These are phyloP conservation scores for Rhizopus arrhizus DNA, from an alignment of 371 early-diverging fungal genomes.

Conservation along the genomic window DNA sequence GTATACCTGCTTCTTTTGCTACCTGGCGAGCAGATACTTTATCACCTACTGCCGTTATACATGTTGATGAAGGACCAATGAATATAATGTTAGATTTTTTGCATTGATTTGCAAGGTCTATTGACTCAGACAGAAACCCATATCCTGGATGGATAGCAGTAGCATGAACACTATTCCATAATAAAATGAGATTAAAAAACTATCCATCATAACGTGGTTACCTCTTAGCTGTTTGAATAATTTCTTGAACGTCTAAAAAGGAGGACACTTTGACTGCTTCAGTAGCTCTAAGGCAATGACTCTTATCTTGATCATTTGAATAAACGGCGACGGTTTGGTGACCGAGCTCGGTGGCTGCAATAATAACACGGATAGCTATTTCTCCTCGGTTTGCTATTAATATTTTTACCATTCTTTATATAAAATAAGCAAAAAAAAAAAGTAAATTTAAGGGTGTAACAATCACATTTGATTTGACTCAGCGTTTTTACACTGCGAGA, in stretches of 20 bases:
- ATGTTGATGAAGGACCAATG: conserved; percentile 74
- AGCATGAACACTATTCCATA: conserved; percentile 21
- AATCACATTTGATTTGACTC: neutral
- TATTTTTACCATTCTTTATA: conserved; percentile 23
- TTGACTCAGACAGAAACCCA: conserved; percentile 86
- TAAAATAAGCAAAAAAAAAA: neutral
- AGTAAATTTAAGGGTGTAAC: conserved; percentile 1
- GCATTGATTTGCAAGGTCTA: conserved; percentile 66
- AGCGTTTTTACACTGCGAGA: too few relatives aligned
- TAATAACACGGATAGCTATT: conserved; percentile 47
- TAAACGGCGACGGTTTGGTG: conserved; percentile 41
- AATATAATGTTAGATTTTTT: conserved; percentile 63
- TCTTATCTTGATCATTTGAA: conserved; percentile 37
- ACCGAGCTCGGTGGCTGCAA: conserved; percentile 42
- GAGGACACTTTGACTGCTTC: conserved; percentile 28
- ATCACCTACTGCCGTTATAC: conserved; percentile 90
- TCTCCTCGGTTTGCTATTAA: conserved; percentile 50
- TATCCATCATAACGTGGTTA: neutral
- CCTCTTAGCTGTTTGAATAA: conserved; percentile 41
- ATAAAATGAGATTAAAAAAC: too few relatives aligned
- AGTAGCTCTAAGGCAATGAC: conserved; percentile 31
- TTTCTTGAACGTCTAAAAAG: conserved; percentile 33
- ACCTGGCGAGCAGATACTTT: conserved; percentile 69
- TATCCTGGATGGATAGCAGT: conserved; percentile 85
- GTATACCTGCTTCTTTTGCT: conserved; percentile 34